A percentile compares a stretch with the other conserved stretches of the same genome.
Evolutionary conservation across 257 asterid genomes (phyloP).

Genomic region (Phtheirospermum japonicum): DNA sequence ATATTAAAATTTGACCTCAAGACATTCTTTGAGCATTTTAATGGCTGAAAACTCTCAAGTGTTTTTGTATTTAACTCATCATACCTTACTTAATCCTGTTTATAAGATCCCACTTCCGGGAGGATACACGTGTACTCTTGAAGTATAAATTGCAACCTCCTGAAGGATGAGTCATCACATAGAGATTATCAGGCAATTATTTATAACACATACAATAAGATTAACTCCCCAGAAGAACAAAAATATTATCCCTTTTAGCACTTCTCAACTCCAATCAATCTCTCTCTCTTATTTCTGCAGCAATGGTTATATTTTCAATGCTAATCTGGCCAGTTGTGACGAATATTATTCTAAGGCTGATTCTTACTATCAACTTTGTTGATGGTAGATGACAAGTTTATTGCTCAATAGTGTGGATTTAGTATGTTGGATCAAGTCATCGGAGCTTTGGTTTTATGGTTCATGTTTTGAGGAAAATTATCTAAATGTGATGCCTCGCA

Average conservation of each 20-base stretch:
- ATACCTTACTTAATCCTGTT: not conserved
- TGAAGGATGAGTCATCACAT: not conserved
- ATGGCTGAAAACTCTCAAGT: not conserved
- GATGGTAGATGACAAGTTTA: not conserved
- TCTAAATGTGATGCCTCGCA: too few relatives aligned
- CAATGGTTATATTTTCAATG: not conserved
- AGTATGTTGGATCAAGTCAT: constrained; percentile 2
- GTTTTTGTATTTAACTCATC: not conserved
- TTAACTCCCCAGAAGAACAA: not conserved
- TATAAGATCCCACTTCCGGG: constrained; percentile 8
- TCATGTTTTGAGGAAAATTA: too few relatives aligned
- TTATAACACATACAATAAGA: not conserved
- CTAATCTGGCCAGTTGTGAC: not conserved
- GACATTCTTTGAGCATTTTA: constrained; percentile 5
- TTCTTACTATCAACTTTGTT: not conserved
- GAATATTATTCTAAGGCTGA: not conserved
- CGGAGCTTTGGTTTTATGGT: not conserved
- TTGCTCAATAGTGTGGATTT: constrained; percentile 8
- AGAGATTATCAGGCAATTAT: not conserved
- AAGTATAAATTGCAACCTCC: too few relatives aligned
- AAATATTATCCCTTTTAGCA: not conserved
- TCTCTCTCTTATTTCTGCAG: not conserved
- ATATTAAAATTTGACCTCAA: not conserved
- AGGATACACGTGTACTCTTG: not conserved
- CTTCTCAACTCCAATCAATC: not conserved